Conservation (phyloP, 257 asterid species). For the Nyctanthes arbortristis region DNA sequence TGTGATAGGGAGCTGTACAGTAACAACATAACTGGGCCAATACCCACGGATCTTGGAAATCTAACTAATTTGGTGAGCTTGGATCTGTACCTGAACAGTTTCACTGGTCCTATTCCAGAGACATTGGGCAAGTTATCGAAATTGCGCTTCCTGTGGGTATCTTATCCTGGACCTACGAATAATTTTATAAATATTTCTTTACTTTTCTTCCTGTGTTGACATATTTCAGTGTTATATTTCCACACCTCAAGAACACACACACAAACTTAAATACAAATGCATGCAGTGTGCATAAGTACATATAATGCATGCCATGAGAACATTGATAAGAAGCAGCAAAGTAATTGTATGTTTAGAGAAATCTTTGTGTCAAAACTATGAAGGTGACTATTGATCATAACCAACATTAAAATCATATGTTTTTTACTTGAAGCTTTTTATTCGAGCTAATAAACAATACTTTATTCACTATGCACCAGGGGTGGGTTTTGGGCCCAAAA, state of each 20-base stretch:
- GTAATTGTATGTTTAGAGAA: not conserved
- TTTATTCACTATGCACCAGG: not conserved
- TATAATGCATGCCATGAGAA: not conserved
- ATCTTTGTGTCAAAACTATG: not conserved
- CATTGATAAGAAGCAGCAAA: not conserved
- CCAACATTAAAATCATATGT: not conserved
- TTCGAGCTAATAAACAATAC: not conserved
- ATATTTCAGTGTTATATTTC: no score
- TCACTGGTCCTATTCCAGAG: constrained; percentile 83
- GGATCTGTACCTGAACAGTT: constrained; percentile 93
- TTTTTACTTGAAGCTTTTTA: not conserved
- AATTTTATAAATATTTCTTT: not conserved
- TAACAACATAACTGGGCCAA: constrained; percentile 80
- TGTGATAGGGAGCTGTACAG: constrained; percentile 86
- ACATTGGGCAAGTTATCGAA: constrained; percentile 84
- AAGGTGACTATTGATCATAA: not conserved
- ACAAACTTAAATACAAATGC: no score
- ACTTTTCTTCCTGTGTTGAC: not conserved
- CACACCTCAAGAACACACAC: no score
- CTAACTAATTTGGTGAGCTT: constrained; percentile 97
- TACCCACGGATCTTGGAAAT: constrained; percentile 88
- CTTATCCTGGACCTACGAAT: constrained; percentile 26
- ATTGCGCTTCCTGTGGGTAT: constrained; percentile 88
- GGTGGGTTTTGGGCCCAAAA: no score
- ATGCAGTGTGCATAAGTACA: not conserved